A percentile compares a stretch with the other conserved stretches of the same genome.
phyloP scores from a whole-genome alignment of 768 basidiomycete genomes.

The Sutorius australiensis region DNA sequence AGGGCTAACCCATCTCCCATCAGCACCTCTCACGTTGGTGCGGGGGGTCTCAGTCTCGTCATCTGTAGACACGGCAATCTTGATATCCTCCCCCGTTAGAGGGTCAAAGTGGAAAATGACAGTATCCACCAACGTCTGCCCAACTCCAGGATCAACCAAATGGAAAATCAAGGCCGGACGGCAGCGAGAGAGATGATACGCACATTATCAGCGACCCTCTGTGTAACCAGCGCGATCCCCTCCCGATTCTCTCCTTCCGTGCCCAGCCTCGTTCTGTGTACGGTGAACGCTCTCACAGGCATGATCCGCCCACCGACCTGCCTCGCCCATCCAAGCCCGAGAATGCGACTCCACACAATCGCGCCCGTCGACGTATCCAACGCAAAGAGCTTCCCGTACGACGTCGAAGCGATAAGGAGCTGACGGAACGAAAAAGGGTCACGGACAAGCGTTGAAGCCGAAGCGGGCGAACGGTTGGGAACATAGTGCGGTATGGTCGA shows the following conservation, averaged over 20 bases:
- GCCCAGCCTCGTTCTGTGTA: constrained; percentile 33
- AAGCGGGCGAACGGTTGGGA: constrained; percentile 25
- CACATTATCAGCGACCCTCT: constrained; percentile 61
- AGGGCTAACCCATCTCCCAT: constrained; percentile 28
- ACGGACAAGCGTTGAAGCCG: constrained; percentile 45
- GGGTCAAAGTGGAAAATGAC: constrained; percentile 76
- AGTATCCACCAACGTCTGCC: constrained; percentile 60
- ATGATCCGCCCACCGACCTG: constrained; percentile 51
- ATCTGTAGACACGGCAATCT: constrained; percentile 21
- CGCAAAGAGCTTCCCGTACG: constrained; percentile 73
- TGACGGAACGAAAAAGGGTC: constrained; percentile 88
- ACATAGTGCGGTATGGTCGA: constrained; percentile 18
- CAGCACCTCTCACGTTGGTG: neutral
- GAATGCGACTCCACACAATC: constrained; percentile 74
- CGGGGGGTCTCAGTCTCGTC: neutral
- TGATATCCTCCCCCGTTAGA: constrained; percentile 66
- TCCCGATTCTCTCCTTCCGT: constrained; percentile 9
- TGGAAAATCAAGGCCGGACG: neutral
- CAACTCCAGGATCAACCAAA: constrained; percentile 6
- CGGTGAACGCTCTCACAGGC: constrained; percentile 60
- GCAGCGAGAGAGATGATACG: constrained; percentile 19
- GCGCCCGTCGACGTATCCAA: constrained; percentile 77
- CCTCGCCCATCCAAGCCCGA: constrained; percentile 69
- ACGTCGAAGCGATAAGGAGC: constrained; percentile 68
- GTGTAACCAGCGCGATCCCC: constrained; percentile 64